phyloP scores from a whole-genome alignment of 306 rosid species.

The Castanea crenata region DNA sequence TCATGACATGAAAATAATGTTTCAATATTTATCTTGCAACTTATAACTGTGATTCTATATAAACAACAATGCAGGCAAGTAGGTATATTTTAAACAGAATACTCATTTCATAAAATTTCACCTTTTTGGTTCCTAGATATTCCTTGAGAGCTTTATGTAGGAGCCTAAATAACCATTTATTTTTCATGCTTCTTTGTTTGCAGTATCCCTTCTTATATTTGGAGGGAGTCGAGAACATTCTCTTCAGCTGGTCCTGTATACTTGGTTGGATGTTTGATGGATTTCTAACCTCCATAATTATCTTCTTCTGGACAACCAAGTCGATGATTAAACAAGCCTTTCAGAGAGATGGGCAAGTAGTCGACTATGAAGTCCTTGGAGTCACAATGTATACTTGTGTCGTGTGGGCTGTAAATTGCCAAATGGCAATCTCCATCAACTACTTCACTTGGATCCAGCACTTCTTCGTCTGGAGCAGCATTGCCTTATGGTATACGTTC shows the following conservation, averaged over 20 bases:
- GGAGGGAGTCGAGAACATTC: slow-evolving; percentile 73
- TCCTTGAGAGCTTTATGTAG: neutral
- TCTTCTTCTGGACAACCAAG: slow-evolving; percentile 69
- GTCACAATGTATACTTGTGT: slow-evolving; percentile 74
- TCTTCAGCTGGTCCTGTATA: slow-evolving; percentile 82
- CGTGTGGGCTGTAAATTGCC: slow-evolving; percentile 81
- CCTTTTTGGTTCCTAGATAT: neutral
- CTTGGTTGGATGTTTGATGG: slow-evolving; percentile 85
- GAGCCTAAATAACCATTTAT: slow-evolving; percentile 7
- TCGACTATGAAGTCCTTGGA: slow-evolving; percentile 64
- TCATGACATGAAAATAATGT: neutral
- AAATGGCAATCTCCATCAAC: slow-evolving; percentile 83
- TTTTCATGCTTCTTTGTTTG: slow-evolving; percentile 12
- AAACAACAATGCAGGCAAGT: too few relatives aligned
- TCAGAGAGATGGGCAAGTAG: slow-evolving; percentile 63
- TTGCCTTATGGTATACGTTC: slow-evolving; percentile 70
- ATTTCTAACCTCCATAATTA: slow-evolving; percentile 58
- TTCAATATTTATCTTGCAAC: neutral
- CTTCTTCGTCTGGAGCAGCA: slow-evolving; percentile 86
- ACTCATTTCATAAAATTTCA: too few relatives aligned
- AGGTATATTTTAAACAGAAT: too few relatives aligned
- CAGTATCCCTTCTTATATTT: slow-evolving; percentile 69
- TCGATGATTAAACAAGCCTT: slow-evolving; percentile 53
- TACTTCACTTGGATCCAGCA: slow-evolving; percentile 97
- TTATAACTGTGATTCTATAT: too few relatives aligned